Conservation (phyloP, 2,329 filamentous ascomycete species). For the Aspergillus piperis region DNA sequence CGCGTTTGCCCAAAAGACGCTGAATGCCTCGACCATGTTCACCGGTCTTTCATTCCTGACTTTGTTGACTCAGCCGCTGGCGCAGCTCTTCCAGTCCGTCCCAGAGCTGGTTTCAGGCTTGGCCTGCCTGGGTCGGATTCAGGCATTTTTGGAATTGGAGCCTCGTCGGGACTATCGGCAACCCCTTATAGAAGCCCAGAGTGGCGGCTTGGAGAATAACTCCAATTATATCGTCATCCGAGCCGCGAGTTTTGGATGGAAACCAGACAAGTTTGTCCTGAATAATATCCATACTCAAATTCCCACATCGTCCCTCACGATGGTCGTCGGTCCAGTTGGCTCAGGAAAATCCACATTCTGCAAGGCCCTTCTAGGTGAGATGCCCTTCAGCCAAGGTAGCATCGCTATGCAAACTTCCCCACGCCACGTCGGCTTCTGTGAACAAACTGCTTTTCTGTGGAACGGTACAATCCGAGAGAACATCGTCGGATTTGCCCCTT, state of each 20-base stretch:
- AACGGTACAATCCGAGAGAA: slow-evolving; percentile 17
- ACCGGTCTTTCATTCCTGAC: no score
- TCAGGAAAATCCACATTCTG: slow-evolving; percentile 23
- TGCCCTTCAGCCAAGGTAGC: slow-evolving; percentile 1
- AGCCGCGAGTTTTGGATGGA: neutral
- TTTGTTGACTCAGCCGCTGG: no score
- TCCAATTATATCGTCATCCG: no score
- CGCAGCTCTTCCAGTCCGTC: no score
- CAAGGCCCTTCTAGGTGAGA: slow-evolving; percentile 21
- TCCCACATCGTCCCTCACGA: slow-evolving; percentile 13
- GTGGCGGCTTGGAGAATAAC: no score
- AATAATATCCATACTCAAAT: neutral
- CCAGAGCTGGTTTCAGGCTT: no score
- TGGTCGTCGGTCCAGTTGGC: slow-evolving; percentile 30
- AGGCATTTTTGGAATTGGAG: no score
- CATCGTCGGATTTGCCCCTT: slow-evolving; percentile 25
- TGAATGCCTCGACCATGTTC: no score
- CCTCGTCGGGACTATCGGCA: no score
- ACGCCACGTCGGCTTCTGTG: slow-evolving; percentile 13
- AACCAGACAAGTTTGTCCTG: neutral
- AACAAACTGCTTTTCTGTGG: slow-evolving; percentile 18
- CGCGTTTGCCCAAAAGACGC: no score
- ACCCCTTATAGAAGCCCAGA: no score
- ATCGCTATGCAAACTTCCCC: neutral
- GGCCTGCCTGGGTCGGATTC: no score